These are phyloP conservation scores for Pichia sporocuriosa DNA, from an alignment of 805 yeast species.

Conservation along the genomic window DNA sequence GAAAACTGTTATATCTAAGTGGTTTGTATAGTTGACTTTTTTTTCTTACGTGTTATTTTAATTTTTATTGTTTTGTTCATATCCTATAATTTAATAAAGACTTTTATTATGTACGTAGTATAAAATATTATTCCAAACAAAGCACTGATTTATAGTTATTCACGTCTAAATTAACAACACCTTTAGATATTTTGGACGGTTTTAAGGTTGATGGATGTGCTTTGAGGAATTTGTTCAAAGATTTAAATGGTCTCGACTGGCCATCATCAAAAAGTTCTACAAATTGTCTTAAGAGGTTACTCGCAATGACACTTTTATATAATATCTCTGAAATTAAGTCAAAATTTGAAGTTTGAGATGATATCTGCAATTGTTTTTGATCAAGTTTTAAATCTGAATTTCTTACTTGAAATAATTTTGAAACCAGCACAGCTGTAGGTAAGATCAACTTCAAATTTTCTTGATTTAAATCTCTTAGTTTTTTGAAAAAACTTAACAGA, in stretches of 20 bases:
- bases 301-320: slow-evolving; percentile 21
- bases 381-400: background rate
- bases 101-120: background rate
- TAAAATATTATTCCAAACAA: background rate
- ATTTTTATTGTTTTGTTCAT: slow-evolving; percentile 22
- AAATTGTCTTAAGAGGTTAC: slow-evolving; percentile 28
- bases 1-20: slow-evolving; percentile 41
- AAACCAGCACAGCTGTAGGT: slow-evolving; percentile 19
- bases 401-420: slow-evolving; percentile 17
- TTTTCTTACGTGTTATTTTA: slow-evolving; percentile 38
- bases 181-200: slow-evolving; percentile 28
- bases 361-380: background rate
- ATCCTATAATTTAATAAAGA: background rate
- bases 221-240: slow-evolving; percentile 23
- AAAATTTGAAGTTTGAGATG: background rate
- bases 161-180: slow-evolving; percentile 21
- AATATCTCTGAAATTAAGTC: slow-evolving; percentile 16
- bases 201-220: slow-evolving; percentile 29
- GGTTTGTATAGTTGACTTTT: slow-evolving; percentile 20
- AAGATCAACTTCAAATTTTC: slow-evolving; percentile 20
- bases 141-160: slow-evolving; percentile 9
- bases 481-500: slow-evolving; percentile 33
- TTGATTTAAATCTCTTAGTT: slow-evolving; percentile 10
- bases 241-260: slow-evolving; percentile 22
- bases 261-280: slow-evolving; percentile 31